Evolutionary conservation across 805 yeast species (phyloP), one percentile per base, ranked within the genome.

Genomic region (Pichia membranifaciens): DNA sequence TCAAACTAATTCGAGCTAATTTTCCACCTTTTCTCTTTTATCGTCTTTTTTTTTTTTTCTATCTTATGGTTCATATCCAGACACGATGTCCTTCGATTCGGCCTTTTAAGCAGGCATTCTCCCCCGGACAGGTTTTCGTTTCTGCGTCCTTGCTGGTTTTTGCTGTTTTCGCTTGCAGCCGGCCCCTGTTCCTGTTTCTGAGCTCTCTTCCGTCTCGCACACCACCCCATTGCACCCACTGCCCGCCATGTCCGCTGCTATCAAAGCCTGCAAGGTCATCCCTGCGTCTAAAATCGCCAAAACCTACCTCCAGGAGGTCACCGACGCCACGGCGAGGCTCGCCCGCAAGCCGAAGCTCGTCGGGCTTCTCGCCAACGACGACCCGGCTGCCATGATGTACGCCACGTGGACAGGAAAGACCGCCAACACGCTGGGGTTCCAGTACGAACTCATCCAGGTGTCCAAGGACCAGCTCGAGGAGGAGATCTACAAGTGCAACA

Each of bases 341-440:
- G 67, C 60, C 12, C 66, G 68, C 1, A 69, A 76, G 52, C 98
- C 98, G 6, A 77, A 76, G 54, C 70, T 93, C 35, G 97, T 91
- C 31, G 99, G 99, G 0, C 80, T 93, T 51, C 71, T 93, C 37
- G 97, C 97, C 15, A 93, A 93, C 64, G 72, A 75, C 15, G 99
- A 93, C 58, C 98, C 97, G 2, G 96, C 98, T 12, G 98, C 96
- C 5, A 76, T 77, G 59, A 85, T 85, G 85, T 93, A 93, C 64
- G 98, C 99, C 41, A 82, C 81, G 43, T 93, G 97, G 96, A 91
- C 99, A 0, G 86, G 84, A 25, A 90, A 88, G 62, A 91, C 98
- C 0, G 80, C 93, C 55, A 84, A 80, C 59, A 81, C 86, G 18
- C 68, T 89, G 49, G 99, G 99, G 0, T 89, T 93, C 68, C 70